Evolutionary conservation across 2,329 filamentous ascomycete species (phyloP).

Genomic region (Bipolaris zeicola): DNA sequence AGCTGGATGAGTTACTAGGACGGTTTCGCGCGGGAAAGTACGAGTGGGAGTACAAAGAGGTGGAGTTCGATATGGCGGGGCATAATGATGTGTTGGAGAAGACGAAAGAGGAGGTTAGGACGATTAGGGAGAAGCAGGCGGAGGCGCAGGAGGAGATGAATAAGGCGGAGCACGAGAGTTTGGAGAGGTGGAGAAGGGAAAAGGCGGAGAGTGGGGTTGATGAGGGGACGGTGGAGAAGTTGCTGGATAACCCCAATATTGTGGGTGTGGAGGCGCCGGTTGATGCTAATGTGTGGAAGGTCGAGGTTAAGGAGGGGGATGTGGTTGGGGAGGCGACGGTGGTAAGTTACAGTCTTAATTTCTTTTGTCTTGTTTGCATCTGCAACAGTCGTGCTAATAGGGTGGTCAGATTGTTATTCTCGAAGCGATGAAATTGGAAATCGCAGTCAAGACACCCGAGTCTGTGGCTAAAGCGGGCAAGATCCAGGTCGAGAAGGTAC

Average conservation of each 20-base stretch:
- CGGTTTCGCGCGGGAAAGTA: conserved; percentile 59
- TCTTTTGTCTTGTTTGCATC: background rate
- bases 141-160: conserved; percentile 56
- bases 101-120: conserved; percentile 55
- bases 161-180: conserved; percentile 54
- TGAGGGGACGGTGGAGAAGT: conserved; percentile 55
- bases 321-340: conserved; percentile 42
- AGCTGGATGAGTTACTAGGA: conserved; percentile 57
- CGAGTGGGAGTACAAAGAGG: conserved; percentile 57
- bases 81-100: conserved; percentile 58
- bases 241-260: conserved; percentile 54
- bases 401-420: conserved; percentile 46
- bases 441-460: conserved; percentile 51
- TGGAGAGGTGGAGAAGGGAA: conserved; percentile 52
- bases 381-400: background rate
- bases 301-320: conserved; percentile 49
- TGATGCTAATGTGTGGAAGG: conserved; percentile 56
- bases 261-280: conserved; percentile 50
- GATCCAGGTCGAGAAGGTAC: conserved; percentile 48
- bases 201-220: conserved; percentile 54
- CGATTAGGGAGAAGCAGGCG: conserved; percentile 54
- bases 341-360: conserved; percentile 19
- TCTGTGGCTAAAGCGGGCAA: conserved; percentile 16
- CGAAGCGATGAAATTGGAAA: conserved; percentile 56
- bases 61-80: conserved; percentile 61